Conservation (phyloP, 1,284 basidiomycete genomes). For the Microbotryum violaceum region DNA sequence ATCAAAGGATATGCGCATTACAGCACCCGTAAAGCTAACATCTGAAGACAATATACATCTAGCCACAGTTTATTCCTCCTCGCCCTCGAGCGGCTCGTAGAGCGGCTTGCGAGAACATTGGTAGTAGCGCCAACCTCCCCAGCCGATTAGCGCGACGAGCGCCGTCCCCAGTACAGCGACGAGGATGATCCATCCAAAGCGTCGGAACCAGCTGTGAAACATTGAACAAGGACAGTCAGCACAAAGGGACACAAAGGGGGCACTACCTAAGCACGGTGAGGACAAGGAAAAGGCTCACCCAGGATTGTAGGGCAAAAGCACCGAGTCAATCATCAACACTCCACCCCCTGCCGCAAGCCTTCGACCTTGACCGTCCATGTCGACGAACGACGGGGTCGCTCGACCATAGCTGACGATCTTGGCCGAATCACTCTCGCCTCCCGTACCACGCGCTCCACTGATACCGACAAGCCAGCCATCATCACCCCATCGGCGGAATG, state of each 20-base stretch:
- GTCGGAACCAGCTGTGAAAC: slow-evolving; percentile 53
- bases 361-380: slow-evolving; percentile 29
- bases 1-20: too few relatives aligned
- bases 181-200: slow-evolving; percentile 49
- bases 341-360: slow-evolving; percentile 56
- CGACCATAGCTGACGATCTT: slow-evolving; percentile 71
- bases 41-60: too few relatives aligned
- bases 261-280: background rate
- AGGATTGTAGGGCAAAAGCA: slow-evolving; percentile 78
- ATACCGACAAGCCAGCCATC: slow-evolving; percentile 74
- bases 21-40: too few relatives aligned
- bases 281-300: background rate
- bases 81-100: slow-evolving; percentile 9
- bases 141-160: slow-evolving; percentile 5
- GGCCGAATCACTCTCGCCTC: slow-evolving; percentile 65
- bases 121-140: slow-evolving; percentile 12
- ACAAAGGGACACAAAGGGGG: too few relatives aligned
- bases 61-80: slow-evolving; percentile 12
- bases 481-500: slow-evolving; percentile 55
- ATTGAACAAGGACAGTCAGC: too few relatives aligned
- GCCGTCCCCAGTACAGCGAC: slow-evolving; percentile 1
- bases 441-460: slow-evolving; percentile 70
- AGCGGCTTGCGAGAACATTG: background rate
- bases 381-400: slow-evolving; percentile 51
- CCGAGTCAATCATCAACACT: slow-evolving; percentile 75